phyloP scores from a whole-genome alignment of 1,284 basidiomycete genomes.

The Trichosporon coremiiforme region DNA sequence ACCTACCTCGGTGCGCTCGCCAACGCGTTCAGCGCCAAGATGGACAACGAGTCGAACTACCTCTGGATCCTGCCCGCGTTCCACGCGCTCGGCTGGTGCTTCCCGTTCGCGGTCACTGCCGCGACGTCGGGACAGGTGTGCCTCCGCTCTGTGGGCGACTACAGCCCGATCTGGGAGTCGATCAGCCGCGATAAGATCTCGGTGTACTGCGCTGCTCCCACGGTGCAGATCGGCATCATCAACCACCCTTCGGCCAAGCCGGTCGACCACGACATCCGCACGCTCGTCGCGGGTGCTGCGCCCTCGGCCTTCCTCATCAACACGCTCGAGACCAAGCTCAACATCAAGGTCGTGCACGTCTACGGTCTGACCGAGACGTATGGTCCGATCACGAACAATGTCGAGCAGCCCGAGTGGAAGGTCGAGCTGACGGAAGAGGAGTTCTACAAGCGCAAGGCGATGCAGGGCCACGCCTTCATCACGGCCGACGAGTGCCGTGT shows the following conservation, averaged over 20 bases:
- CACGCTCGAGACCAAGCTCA: slow-evolving; percentile 33
- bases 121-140: slow-evolving; percentile 29
- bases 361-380: slow-evolving; percentile 63
- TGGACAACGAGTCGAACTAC: slow-evolving; percentile 39
- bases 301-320: slow-evolving; percentile 30
- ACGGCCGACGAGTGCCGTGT: slow-evolving; percentile 30
- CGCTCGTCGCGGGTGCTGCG: slow-evolving; percentile 29
- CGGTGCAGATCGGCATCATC: slow-evolving; percentile 32
- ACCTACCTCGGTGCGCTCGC: slow-evolving; percentile 29
- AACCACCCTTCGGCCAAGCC: slow-evolving; percentile 26
- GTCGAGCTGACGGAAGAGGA: slow-evolving; percentile 28
- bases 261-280: slow-evolving; percentile 28
- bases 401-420: slow-evolving; percentile 29
- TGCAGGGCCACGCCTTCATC: slow-evolving; percentile 31
- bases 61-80: slow-evolving; percentile 41
- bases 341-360: slow-evolving; percentile 37
- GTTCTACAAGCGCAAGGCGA: slow-evolving; percentile 34
- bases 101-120: slow-evolving; percentile 31
- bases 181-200: slow-evolving; percentile 27
- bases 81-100: slow-evolving; percentile 33
- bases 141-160: slow-evolving; percentile 32
- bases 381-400: slow-evolving; percentile 30
- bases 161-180: slow-evolving; percentile 30
- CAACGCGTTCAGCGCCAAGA: slow-evolving; percentile 27
- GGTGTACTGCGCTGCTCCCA: slow-evolving; percentile 29